Conservation (phyloP, 2,329 filamentous ascomycete genomes). For the Juglanconis juglandina region DNA sequence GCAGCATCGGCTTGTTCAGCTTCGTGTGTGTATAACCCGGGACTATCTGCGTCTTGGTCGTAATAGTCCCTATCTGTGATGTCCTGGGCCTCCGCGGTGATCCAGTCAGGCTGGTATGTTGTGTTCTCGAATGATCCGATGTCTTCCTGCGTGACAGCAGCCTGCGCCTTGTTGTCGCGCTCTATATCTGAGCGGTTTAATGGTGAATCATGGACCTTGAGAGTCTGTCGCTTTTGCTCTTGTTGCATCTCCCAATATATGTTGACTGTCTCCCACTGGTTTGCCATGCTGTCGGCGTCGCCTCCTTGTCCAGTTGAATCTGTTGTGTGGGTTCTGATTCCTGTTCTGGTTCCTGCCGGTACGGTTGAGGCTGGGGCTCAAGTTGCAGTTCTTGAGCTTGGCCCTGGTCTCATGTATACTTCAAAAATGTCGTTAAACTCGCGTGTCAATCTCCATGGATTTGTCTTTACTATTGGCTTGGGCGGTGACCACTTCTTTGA, state of each 20-base stretch:
- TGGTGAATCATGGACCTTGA: neutral
- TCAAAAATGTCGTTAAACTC: neutral
- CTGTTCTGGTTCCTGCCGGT: neutral
- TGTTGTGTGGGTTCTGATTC: neutral
- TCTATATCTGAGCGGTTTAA: neutral
- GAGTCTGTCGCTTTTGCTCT: neutral
- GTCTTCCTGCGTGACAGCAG: neutral
- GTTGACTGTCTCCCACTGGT: neutral
- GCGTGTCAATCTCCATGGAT: neutral
- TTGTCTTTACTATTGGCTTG: neutral
- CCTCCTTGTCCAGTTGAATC: neutral
- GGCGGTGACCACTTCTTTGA: neutral
- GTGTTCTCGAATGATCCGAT: neutral
- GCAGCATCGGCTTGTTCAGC: neutral
- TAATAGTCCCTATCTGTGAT: neutral
- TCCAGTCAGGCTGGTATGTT: neutral
- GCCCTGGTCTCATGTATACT: neutral
- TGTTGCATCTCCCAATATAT: neutral
- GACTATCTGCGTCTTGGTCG: neutral
- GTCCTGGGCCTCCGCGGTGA: neutral
- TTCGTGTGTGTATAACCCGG: neutral
- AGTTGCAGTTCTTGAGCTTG: neutral
- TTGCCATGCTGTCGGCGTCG: neutral
- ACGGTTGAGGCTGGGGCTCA: neutral
- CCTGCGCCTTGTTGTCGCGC: neutral